Conservation (phyloP, 1,139 yeast species). For the Wickerhamomyces sp. region DNA sequence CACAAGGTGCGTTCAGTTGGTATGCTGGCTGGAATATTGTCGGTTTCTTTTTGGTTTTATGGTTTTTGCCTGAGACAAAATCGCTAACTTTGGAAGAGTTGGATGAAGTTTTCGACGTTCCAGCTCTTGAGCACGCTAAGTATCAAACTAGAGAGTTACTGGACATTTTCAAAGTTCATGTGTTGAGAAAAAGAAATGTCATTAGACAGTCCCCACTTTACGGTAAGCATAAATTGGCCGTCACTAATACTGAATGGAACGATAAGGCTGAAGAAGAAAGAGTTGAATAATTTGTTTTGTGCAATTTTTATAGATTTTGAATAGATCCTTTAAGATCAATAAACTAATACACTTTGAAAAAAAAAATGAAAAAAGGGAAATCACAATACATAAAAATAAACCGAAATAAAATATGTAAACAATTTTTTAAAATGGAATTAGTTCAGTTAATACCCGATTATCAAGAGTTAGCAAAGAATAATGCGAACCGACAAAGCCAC, state of each 20-base stretch:
- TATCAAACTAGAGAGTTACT: conserved; percentile 47
- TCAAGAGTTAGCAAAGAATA: too few relatives aligned
- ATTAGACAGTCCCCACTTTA: conserved; percentile 51
- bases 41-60: conserved; percentile 65
- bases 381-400: too few relatives aligned
- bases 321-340: too few relatives aligned
- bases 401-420: too few relatives aligned
- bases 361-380: too few relatives aligned
- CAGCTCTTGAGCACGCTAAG: conserved; percentile 47
- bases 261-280: conserved; percentile 51
- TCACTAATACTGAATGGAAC: conserved; percentile 57
- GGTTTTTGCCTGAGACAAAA: conserved; percentile 71
- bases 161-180: conserved; percentile 36
- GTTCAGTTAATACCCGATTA: too few relatives aligned
- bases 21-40: conserved; percentile 84
- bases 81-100: conserved; percentile 66
- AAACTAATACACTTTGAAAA: too few relatives aligned
- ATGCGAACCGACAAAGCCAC: too few relatives aligned
- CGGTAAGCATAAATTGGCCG: conserved; percentile 53
- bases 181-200: conserved; percentile 42
- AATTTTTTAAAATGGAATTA: too few relatives aligned
- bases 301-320: too few relatives aligned
- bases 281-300: too few relatives aligned
- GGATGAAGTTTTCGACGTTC: conserved; percentile 64
- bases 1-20: conserved; percentile 86